phyloP scores from a whole-genome alignment of 306 rosid species.

The Vigna trinervia region DNA sequence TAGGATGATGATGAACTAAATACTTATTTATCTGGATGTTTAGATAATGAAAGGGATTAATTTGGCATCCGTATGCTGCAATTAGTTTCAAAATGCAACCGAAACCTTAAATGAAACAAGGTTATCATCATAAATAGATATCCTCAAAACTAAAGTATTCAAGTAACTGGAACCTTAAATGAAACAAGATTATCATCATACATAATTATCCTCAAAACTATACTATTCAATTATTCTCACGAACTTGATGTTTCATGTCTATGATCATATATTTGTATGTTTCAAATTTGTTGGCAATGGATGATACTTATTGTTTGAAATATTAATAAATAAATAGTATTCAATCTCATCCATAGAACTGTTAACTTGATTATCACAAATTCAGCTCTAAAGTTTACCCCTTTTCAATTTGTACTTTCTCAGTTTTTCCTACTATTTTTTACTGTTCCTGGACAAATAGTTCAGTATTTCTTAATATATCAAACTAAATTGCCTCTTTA shows the following conservation, averaged over 20 bases:
- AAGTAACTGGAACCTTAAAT: background rate
- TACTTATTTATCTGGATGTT: background rate
- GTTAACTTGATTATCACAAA: constrained; percentile 26
- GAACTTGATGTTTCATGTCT: constrained; percentile 18
- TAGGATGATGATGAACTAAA: background rate
- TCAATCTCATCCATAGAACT: constrained; percentile 11
- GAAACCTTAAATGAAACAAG: constrained; percentile 8
- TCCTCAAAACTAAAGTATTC: constrained; percentile 20
- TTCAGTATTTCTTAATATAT: background rate
- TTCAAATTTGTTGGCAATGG: constrained; percentile 6
- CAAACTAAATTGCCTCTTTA: constrained; percentile 32
- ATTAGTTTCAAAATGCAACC: background rate
- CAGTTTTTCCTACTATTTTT: constrained; percentile 18
- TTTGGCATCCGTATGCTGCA: background rate
- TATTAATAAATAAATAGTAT: constrained; percentile 8
- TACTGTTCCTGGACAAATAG: constrained; percentile 18
- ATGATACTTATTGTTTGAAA: constrained; percentile 20
- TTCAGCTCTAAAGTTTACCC: constrained; percentile 22
- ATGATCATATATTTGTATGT: constrained; percentile 19
- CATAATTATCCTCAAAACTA: constrained; percentile 32
- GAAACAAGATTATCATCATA: constrained; percentile 11
- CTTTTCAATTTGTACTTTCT: constrained; percentile 25
- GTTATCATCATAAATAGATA: constrained; percentile 11
- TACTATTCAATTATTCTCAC: background rate
- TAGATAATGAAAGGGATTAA: background rate